Conservation (phyloP, 1,284 basidiomycete species). For the Pterula multifida region DNA sequence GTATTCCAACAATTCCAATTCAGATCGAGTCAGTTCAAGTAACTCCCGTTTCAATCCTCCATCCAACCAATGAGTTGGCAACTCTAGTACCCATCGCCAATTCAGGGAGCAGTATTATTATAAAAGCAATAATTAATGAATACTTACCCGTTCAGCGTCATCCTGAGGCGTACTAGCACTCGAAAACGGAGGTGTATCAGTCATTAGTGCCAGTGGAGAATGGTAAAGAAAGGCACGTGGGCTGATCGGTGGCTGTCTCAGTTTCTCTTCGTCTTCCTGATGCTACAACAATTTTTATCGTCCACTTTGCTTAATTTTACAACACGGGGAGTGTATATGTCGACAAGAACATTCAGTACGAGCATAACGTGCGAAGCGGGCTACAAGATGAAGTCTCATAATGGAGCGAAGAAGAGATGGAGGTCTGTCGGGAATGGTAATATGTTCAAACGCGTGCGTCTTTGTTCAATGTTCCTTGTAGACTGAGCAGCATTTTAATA, state of each 20-base stretch:
- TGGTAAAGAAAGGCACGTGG: neutral
- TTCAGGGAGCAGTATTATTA: no score
- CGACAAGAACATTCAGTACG: conserved; percentile 32
- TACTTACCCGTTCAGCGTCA: conserved; percentile 64
- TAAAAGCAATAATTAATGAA: conserved; percentile 5
- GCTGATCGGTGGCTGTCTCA: no score
- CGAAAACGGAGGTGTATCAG: conserved; percentile 15
- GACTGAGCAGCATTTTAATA: conserved; percentile 5
- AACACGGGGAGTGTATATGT: conserved; percentile 8
- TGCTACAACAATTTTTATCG: conserved; percentile 12
- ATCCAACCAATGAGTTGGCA: no score
- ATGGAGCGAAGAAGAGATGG: conserved; percentile 76
- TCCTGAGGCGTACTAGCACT: conserved; percentile 48
- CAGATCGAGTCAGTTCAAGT: no score
- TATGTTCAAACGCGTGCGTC: conserved; percentile 65
- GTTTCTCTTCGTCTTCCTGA: no score
- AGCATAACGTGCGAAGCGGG: conserved; percentile 29
- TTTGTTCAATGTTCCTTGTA: conserved; percentile 2
- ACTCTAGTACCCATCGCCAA: no score
- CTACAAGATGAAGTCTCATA: conserved; percentile 67
- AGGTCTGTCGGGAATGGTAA: conserved; percentile 48
- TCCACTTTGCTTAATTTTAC: conserved; percentile 11
- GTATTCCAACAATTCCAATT: no score
- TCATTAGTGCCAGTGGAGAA: neutral
- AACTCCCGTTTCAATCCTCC: no score